Evolutionary conservation across 1,284 basidiomycete species (phyloP).

Genomic region (Ganoderma resinaceum): DNA sequence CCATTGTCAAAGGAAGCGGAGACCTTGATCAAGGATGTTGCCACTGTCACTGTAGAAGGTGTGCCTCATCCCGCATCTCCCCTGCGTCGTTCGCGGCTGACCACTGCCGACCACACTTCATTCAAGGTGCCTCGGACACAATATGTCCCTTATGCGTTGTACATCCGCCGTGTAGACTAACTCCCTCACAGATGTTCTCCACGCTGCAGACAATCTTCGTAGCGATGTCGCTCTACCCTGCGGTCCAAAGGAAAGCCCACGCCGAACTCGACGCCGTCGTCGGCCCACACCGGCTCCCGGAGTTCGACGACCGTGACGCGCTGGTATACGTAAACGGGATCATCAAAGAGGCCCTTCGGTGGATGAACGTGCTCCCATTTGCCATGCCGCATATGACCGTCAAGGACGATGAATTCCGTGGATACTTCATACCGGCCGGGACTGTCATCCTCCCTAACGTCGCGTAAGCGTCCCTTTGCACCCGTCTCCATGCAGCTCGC

Average conservation of each 20-base stretch:
- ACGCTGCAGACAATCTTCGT: slow-evolving; percentile 41
- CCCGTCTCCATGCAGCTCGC: background rate
- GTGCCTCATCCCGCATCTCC: background rate
- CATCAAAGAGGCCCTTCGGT: slow-evolving; percentile 33
- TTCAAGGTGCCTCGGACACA: slow-evolving; percentile 6
- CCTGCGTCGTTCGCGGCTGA: background rate
- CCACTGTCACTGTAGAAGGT: slow-evolving; percentile 4
- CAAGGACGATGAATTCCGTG: slow-evolving; percentile 29
- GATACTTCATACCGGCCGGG: slow-evolving; percentile 34
- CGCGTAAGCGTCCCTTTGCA: slow-evolving; percentile 28
- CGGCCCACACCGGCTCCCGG: slow-evolving; percentile 34
- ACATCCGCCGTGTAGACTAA: background rate
- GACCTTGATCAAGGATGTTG: slow-evolving; percentile 1
- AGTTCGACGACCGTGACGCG: slow-evolving; percentile 24
- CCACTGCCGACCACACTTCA: background rate
- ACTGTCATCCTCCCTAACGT: slow-evolving; percentile 33
- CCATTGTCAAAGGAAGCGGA: background rate
- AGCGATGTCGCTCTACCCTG: slow-evolving; percentile 44
- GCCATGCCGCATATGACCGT: slow-evolving; percentile 15
- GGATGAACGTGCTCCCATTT: slow-evolving; percentile 29
- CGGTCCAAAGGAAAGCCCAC: slow-evolving; percentile 40
- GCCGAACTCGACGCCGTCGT: slow-evolving; percentile 39
- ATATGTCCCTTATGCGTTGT: background rate
- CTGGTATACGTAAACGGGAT: slow-evolving; percentile 33
- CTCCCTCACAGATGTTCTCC: slow-evolving; percentile 24